Conservation (phyloP, 257 asterid species). For the Voacanga thouarsii region DNA sequence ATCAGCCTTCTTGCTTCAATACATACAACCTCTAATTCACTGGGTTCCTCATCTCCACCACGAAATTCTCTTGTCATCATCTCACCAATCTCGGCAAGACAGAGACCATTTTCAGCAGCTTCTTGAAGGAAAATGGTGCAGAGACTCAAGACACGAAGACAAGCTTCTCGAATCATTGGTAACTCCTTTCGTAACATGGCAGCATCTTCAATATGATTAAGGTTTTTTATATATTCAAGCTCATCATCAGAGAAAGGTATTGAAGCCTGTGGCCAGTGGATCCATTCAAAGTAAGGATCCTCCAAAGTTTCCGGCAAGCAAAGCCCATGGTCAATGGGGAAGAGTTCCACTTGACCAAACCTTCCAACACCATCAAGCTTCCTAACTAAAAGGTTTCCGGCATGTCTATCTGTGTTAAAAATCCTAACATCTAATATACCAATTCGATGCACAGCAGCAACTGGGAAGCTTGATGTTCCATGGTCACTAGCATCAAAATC, state of each 20-base stretch:
- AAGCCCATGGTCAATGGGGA: constrained; percentile 94
- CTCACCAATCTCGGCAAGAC: constrained; percentile 95
- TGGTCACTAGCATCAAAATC: constrained; percentile 96
- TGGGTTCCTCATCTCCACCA: constrained; percentile 89
- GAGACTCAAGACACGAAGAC: constrained; percentile 71
- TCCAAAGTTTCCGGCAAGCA: constrained; percentile 92
- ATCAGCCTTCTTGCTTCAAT: constrained; percentile 73
- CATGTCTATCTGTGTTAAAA: constrained; percentile 94
- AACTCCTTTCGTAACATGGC: constrained; percentile 79
- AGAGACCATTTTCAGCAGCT: constrained; percentile 76
- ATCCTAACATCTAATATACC: constrained; percentile 95
- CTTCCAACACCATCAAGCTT: constrained; percentile 76
- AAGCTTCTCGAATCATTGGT: constrained; percentile 93
- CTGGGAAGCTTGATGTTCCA: constrained; percentile 94
- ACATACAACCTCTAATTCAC: constrained; percentile 88
- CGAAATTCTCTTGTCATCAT: constrained; percentile 96
- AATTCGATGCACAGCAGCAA: constrained; percentile 82
- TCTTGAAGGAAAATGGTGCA: constrained; percentile 84
- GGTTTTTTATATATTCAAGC: constrained; percentile 68
- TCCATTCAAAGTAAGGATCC: constrained; percentile 98
- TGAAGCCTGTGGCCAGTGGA: constrained; percentile 99
- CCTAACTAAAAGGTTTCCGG: constrained; percentile 91
- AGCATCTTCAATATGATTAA: constrained; percentile 69
- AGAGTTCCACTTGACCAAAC: constrained; percentile 83
- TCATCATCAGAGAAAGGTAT: constrained; percentile 93